Evolutionary conservation across 1,284 basidiomycete species (phyloP).

Genomic region (Albatrellus sp.): DNA sequence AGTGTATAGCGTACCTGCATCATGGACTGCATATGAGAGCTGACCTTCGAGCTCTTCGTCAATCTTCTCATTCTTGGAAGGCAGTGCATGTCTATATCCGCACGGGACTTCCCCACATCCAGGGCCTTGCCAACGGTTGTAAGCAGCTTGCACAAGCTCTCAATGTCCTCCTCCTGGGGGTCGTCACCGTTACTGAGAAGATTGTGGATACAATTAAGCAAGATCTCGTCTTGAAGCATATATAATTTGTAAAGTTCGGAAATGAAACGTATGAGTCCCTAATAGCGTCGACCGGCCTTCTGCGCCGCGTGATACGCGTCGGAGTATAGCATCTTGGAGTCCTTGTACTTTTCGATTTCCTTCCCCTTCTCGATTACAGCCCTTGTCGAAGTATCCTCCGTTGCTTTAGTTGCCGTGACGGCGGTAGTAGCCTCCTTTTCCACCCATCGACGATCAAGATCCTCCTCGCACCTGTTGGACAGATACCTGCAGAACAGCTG

Average conservation of each 20-base stretch:
- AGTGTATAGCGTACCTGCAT: too few species aligned
- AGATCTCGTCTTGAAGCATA: constrained; percentile 91
- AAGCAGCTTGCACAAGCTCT: constrained; percentile 85
- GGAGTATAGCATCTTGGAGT: constrained; percentile 75
- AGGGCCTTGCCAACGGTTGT: constrained; percentile 77
- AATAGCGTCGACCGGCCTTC: constrained; percentile 91
- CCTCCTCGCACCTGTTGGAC: too few species aligned
- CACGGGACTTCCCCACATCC: too few species aligned
- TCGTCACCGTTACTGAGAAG: constrained; percentile 82
- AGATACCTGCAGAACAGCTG: too few species aligned
- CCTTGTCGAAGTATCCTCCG: too few species aligned
- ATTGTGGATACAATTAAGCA: constrained; percentile 93
- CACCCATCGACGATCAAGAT: too few species aligned
- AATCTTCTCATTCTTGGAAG: too few species aligned
- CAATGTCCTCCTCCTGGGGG: constrained; percentile 94
- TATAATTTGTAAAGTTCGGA: constrained; percentile 94
- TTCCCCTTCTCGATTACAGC: too few species aligned
- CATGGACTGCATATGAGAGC: too few species aligned
- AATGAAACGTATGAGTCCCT: constrained; percentile 94
- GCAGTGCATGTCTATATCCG: too few species aligned
- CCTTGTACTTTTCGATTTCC: too few species aligned
- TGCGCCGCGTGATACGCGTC: constrained; percentile 94
- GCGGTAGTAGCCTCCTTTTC: constrained; percentile 13
- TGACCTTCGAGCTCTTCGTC: too few species aligned
- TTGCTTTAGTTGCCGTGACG: constrained; percentile 35